phyloP scores from a whole-genome alignment of 2,329 filamentous ascomycete genomes.

The Colletotrichum lindemuthianum region DNA sequence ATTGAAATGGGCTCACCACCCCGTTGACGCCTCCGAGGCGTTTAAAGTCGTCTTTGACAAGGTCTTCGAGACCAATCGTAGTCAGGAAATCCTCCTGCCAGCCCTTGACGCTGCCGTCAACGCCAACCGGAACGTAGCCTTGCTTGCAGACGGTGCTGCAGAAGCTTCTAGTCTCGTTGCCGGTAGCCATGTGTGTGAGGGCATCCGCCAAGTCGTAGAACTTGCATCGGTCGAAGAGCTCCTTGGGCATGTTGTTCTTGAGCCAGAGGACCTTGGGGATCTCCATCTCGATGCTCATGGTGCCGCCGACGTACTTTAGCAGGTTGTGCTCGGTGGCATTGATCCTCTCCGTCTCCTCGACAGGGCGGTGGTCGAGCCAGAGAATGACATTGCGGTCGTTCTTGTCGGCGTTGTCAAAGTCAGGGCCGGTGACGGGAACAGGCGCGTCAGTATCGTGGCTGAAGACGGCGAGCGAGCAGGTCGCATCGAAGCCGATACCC shows the following conservation, averaged over 20 bases:
- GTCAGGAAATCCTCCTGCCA: constrained; percentile 97
- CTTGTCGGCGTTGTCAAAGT: constrained; percentile 77
- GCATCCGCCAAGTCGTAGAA: constrained; percentile 97
- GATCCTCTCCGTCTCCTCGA: constrained; percentile 91
- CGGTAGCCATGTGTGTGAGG: constrained; percentile 92
- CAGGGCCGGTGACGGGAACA: constrained; percentile 86
- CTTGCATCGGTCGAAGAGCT: constrained; percentile 91
- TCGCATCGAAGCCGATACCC: constrained; percentile 97
- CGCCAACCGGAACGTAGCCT: constrained; percentile 94
- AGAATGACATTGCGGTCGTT: constrained; percentile 95
- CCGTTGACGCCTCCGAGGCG: constrained; percentile 94
- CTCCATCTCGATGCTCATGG: constrained; percentile 99
- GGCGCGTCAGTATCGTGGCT: constrained; percentile 89
- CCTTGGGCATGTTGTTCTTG: constrained; percentile 96
- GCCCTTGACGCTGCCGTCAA: constrained; percentile 95
- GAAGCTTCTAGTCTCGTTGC: constrained; percentile 90
- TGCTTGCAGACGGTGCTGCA: constrained; percentile 98
- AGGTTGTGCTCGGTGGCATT: constrained; percentile 93
- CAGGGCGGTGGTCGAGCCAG: constrained; percentile 95
- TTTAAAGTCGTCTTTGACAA: constrained; percentile 88
- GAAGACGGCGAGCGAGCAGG: constrained; percentile 96
- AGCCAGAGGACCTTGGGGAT: constrained; percentile 98
- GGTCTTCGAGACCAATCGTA: constrained; percentile 85
- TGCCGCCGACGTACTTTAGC: constrained; percentile 94
- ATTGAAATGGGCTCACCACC: constrained; percentile 77